These are phyloP conservation scores for Puccinia coronata DNA, from an alignment of 1,284 basidiomycete species.

Conservation along the genomic window DNA sequence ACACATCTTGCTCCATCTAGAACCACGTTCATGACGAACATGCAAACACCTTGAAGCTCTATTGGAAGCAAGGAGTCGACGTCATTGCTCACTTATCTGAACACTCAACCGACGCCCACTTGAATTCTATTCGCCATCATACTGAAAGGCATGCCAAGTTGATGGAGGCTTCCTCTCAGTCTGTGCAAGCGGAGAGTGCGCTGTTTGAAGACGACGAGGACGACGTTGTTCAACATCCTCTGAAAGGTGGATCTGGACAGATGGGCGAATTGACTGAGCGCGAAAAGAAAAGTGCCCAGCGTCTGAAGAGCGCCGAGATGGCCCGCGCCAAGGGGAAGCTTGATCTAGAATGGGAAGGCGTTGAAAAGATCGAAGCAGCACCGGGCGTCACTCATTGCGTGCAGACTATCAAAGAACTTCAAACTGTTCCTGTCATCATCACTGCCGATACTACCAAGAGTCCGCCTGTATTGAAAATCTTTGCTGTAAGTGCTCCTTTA, in stretches of 20 bases:
- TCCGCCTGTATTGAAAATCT: slow-evolving; percentile 47
- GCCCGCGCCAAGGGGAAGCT: slow-evolving; percentile 28
- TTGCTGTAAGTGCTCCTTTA: slow-evolving; percentile 30
- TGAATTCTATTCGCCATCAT: slow-evolving; percentile 85
- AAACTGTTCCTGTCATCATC: slow-evolving; percentile 46
- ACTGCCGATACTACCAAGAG: slow-evolving; percentile 49
- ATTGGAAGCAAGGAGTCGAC: slow-evolving; percentile 66
- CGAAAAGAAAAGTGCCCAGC: slow-evolving; percentile 35
- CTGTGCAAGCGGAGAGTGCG: slow-evolving; percentile 78
- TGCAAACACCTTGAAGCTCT: slow-evolving; percentile 80
- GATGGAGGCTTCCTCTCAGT: slow-evolving; percentile 78
- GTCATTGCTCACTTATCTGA: slow-evolving; percentile 92
- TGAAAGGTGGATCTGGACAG: slow-evolving; percentile 8
- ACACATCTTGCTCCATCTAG: slow-evolving; percentile 55
- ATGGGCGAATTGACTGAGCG: slow-evolving; percentile 27
- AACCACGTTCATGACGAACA: slow-evolving; percentile 94
- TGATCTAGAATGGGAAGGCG: slow-evolving; percentile 30
- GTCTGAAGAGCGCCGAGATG: slow-evolving; percentile 45
- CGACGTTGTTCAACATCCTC: slow-evolving; percentile 55
- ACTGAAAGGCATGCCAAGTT: slow-evolving; percentile 72
- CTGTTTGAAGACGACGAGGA: slow-evolving; percentile 81
- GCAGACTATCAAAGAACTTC: slow-evolving; percentile 42
- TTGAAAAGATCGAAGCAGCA: slow-evolving; percentile 49
- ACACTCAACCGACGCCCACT: slow-evolving; percentile 75
- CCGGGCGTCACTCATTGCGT: slow-evolving; percentile 48